These are phyloP conservation scores for Ustilago esculenta DNA, from an alignment of 1,284 basidiomycete species.

Conservation along the genomic window DNA sequence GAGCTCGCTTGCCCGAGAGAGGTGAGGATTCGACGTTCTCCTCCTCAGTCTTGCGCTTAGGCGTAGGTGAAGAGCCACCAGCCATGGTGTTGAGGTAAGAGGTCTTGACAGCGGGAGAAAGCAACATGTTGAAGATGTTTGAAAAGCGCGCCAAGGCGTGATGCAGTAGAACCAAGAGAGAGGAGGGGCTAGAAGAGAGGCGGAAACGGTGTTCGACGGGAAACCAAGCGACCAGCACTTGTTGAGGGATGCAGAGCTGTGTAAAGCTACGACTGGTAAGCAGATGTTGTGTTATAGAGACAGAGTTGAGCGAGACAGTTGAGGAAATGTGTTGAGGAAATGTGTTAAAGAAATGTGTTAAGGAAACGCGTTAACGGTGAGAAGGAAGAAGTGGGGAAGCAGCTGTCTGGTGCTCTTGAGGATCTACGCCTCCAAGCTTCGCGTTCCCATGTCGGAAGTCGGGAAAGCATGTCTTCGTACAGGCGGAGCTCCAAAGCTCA, in stretches of 20 bases:
- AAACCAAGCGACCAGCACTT: constrained; percentile 25
- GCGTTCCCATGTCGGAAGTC: constrained; percentile 25
- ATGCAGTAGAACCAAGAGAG: not conserved
- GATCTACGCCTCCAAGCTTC: not conserved
- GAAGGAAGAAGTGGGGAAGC: constrained; percentile 23
- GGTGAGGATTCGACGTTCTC: constrained; percentile 30
- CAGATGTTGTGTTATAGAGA: too few species aligned
- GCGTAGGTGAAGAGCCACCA: constrained; percentile 28
- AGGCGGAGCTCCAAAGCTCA: not conserved
- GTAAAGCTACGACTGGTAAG: too few species aligned
- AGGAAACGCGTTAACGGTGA: constrained; percentile 5
- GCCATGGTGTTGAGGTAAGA: constrained; percentile 51
- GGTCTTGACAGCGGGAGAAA: constrained; percentile 49
- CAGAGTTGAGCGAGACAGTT: not conserved
- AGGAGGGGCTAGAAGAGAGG: not conserved
- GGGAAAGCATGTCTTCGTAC: constrained; percentile 22
- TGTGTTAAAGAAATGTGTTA: not conserved
- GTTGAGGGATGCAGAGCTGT: constrained; percentile 1
- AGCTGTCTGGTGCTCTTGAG: not conserved
- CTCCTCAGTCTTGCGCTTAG: constrained; percentile 41
- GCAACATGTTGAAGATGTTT: constrained; percentile 36
- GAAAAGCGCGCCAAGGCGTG: not conserved
- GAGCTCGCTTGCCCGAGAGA: constrained; percentile 41
- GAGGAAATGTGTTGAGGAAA: not conserved
- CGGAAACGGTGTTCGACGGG: not conserved